Base-by-base conservation (phyloP, 805 yeast genomes). In the Wickerhamiella nectarea region DNA sequence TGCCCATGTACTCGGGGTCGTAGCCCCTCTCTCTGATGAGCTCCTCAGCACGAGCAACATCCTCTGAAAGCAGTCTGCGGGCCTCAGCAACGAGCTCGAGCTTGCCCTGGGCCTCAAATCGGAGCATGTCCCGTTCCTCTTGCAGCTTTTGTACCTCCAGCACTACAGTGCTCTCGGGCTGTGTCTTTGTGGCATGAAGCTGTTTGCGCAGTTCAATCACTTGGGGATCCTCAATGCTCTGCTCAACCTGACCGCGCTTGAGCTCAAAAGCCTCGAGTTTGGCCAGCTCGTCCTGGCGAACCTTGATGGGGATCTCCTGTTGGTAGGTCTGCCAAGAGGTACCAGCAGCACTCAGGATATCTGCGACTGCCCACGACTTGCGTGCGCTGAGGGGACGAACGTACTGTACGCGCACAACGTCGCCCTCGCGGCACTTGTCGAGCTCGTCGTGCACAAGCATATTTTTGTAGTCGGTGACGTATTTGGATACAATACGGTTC, bases 381-480 rank as follows among this genome's bases (percentile, higher is more conserved):
- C 78, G 70, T 14, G 87, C 74, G 14, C 94, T 78, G 34, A 86
- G 63, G 34, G 94, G 94, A 50, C 95, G 79, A 28, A 84, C 74
- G 48, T 64, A 62, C 62, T 89, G 94, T 46, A 89, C 84, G 62
- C 97, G 76, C 12, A 91, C 97, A 49, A 89, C 68, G 66, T 89
- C 98, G 36, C 98, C 98, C 60, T 86, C 95, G 58, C 86, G 79
- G 54, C 95, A 83, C 42, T 85, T 71, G 56, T 83, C 78, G 22
- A 83, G 85, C 65, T 89, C 95, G 61, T 89, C 98, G 61, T 89
- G 98, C 14, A 86, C 96, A 47, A 89, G 65, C 61, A 75, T 86
- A 56, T 84, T 93, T 56, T 80, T 82, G 66, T 86, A 75, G 56
- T 73, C 76, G 55, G 81, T 66, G 52, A 83, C 70, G 52, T 83